Evolutionary conservation across 1,139 yeast species (phyloP), one percentile per base, ranked within the genome.

Genomic region (Scheffersomyces illinoinensis): DNA sequence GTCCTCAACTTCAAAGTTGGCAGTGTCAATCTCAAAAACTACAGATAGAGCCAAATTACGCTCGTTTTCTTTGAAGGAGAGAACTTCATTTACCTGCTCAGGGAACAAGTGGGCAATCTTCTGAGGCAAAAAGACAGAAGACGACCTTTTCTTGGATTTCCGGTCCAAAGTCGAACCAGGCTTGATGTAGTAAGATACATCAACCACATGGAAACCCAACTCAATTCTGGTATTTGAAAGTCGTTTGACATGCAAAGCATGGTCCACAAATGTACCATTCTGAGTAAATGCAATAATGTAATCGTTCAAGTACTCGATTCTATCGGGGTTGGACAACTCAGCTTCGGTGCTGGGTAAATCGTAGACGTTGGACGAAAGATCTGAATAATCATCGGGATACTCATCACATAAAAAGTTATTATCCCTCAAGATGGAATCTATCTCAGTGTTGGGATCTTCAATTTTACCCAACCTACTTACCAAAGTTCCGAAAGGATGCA

Each of bases 401-500:
- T 90, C 96, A 69, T 93, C 97, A 65, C 96, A 90, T 62, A 90
- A 80, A 70, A 95, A 95, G 76, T 93, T 95, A 76, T 92, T 93
- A 72, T 95, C 98, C 69, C 98, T 87, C 65, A 95, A 81, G 59
- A 95, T 89, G 0, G 98, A 92, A 72, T 90, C 96, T 64, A 93
- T 86, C 72, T 93, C 98, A 55, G 95, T 91, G 47, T 83, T 79
- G 5, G 88, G 84, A 64, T 90, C 95, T 64, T 89, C 92, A 68
- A 91, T 87, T 54, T 85, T 84, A 46, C 99, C 99, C 64, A 95
- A 80, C 68, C 90, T 92, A 57, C 93, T 91, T 47, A 93, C 90
- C 62, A 95, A 80, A 43, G 97, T 93, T 68, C 99, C 99, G 70
- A 95, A 95, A 3, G 99, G 99, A 78, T 95, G 99, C 72, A 95